These are phyloP conservation scores for Leucocoprinus birnbaumii DNA, from an alignment of 768 basidiomycete genomes.

Conservation along the genomic window DNA sequence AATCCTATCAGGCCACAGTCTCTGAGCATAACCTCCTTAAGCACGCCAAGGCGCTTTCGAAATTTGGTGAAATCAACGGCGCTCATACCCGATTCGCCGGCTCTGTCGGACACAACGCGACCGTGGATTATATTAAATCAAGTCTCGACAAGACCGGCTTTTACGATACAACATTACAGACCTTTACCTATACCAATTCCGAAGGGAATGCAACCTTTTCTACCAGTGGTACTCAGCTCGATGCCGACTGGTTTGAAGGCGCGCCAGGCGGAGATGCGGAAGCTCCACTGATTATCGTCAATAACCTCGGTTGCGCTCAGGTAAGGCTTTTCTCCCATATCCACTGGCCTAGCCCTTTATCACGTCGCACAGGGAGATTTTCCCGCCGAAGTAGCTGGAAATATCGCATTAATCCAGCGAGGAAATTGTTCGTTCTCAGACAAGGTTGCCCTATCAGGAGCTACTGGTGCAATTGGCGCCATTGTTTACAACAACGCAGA, in stretches of 20 bases:
- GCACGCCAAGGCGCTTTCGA: constrained; percentile 25
- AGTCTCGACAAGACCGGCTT: constrained; percentile 23
- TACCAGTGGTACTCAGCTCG: constrained; percentile 14
- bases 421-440: constrained; percentile 26
- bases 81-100: constrained; percentile 26
- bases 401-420: constrained; percentile 25
- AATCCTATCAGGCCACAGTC: constrained; percentile 13
- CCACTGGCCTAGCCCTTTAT: neutral
- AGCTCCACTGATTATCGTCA: constrained; percentile 21
- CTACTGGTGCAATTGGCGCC: constrained; percentile 23
- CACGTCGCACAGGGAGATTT: constrained; percentile 18
- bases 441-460: constrained; percentile 24
- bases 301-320: constrained; percentile 23
- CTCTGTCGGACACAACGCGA: constrained; percentile 26
- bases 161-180: constrained; percentile 26
- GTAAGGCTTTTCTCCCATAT: constrained; percentile 14
- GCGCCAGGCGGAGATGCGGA: constrained; percentile 22
- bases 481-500: constrained; percentile 28
- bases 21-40: constrained; percentile 19
- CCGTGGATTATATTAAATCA: constrained; percentile 25
- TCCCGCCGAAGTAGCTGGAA: constrained; percentile 21
- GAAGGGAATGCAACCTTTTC: constrained; percentile 20
- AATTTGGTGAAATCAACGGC: constrained; percentile 23
- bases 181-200: constrained; percentile 26
- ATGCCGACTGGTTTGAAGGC: constrained; percentile 20